Percentiles rank a stretch among this genome's conserved stretches.
Conservation (phyloP, 768 basidiomycete genomes). For the Phanerochaete sordida region DNA sequence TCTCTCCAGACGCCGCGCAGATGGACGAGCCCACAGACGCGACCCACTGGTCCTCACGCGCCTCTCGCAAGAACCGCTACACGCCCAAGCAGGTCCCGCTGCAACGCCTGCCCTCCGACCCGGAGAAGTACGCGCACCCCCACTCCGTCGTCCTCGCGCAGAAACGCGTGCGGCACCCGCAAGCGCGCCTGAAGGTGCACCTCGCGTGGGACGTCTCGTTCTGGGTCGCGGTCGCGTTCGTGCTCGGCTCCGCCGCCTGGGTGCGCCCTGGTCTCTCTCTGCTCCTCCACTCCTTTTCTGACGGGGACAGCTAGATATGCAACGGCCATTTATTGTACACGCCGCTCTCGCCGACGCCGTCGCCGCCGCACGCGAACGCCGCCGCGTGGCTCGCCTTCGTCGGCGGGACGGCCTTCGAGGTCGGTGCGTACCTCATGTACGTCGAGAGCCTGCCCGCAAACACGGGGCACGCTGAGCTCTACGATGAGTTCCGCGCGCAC, state of each 20-base stretch:
- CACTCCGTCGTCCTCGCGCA: conserved; percentile 6
- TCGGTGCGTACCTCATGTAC: conserved; percentile 50
- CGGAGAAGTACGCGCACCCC: background rate
- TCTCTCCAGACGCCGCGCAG: background rate
- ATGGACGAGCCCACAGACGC: conserved; percentile 2
- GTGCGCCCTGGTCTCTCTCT: conserved; percentile 17
- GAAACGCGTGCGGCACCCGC: conserved; percentile 16
- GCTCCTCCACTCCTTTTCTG: conserved; percentile 16
- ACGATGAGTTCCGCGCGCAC: conserved; percentile 25
- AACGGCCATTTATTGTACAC: conserved; percentile 56
- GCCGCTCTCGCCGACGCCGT: conserved; percentile 30
- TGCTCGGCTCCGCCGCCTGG: conserved; percentile 20
- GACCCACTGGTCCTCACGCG: conserved; percentile 38
- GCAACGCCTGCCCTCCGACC: background rate
- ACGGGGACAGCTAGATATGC: conserved; percentile 37
- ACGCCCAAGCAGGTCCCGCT: conserved; percentile 10
- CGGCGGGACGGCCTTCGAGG: conserved; percentile 58
- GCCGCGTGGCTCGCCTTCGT: conserved; percentile 49
- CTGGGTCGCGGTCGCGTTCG: conserved; percentile 24
- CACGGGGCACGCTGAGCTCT: conserved; percentile 36
- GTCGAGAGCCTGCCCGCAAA: conserved; percentile 48
- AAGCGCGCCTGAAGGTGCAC: conserved; percentile 17
- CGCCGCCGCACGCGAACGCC: conserved; percentile 18
- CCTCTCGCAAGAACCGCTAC: conserved; percentile 23
- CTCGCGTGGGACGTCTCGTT: conserved; percentile 22